These are phyloP conservation scores for Fonsecaea monophora DNA, from an alignment of 2,329 filamentous ascomycete genomes.

Conservation along the genomic window DNA sequence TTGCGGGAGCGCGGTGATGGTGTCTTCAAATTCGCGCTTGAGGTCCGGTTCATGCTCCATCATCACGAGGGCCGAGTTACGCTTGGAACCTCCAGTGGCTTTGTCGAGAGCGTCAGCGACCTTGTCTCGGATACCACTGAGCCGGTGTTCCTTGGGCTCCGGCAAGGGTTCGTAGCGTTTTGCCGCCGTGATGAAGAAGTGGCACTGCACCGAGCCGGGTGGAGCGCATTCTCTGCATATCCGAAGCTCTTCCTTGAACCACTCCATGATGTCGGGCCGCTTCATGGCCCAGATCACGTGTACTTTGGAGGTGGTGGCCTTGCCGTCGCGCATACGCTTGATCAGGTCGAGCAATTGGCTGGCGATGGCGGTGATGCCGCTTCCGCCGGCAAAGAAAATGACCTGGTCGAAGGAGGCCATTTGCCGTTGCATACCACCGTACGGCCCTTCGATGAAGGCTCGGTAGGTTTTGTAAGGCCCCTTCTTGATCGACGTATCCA, in stretches of 20 bases:
- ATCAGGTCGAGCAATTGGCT: conserved; percentile 92
- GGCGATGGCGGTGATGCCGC: conserved; percentile 90
- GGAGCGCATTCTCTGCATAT: conserved; percentile 91
- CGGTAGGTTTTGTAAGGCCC: conserved; percentile 91
- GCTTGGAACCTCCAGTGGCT: conserved; percentile 73
- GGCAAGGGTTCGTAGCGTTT: conserved; percentile 57
- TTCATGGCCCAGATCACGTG: conserved; percentile 95
- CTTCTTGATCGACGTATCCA: conserved; percentile 82
- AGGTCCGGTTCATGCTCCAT: conserved; percentile 81
- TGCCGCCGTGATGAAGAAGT: conserved; percentile 89
- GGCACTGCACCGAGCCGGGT: conserved; percentile 85
- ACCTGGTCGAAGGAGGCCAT: conserved; percentile 93
- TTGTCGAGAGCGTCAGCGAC: conserved; percentile 87
- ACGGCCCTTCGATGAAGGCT: conserved; percentile 91
- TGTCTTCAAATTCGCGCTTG: conserved; percentile 73
- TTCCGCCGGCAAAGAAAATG: conserved; percentile 90
- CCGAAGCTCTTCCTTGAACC: conserved; percentile 93
- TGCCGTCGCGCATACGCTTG: conserved; percentile 93
- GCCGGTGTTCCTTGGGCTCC: conserved; percentile 58
- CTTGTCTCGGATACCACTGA: conserved; percentile 73
- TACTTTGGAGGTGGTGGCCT: conserved; percentile 88
- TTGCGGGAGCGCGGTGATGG: conserved; percentile 79
- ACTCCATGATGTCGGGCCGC: conserved; percentile 90
- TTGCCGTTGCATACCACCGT: conserved; percentile 90
- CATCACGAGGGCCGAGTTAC: conserved; percentile 77